phyloP scores from a whole-genome alignment of 257 asterid genomes.

The Hygrophila difformis region DNA sequence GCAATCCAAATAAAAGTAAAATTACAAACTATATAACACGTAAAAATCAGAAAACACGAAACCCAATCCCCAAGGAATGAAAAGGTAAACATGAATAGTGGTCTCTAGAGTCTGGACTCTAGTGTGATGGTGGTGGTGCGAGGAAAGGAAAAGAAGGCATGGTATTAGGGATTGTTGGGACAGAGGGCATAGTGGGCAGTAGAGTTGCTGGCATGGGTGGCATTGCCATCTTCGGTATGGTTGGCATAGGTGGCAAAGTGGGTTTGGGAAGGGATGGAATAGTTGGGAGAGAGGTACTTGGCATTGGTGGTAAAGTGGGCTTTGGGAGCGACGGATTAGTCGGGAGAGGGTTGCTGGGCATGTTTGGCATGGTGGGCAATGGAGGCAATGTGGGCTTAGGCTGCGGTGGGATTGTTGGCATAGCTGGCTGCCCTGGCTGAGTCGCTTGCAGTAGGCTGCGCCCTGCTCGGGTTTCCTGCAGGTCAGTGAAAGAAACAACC shows the following conservation, averaged over 20 bases:
- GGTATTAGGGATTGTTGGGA: conserved; percentile 17
- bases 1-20: background rate
- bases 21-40: background rate
- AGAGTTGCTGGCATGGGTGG: conserved; percentile 18
- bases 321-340: no score
- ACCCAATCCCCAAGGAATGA: background rate
- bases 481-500: conserved; percentile 14
- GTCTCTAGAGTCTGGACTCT: no score
- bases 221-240: conserved; percentile 16
- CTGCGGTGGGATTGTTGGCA: conserved; percentile 18
- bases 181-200: conserved; percentile 17
- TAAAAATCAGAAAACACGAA: background rate
- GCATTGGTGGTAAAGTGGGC: no score
- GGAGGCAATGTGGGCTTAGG: conserved; percentile 23
- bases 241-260: conserved; percentile 13
- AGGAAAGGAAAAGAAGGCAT: conserved; percentile 18
- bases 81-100: no score
- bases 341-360: no score
- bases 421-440: conserved; percentile 12
- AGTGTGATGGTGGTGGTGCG: conserved; percentile 14
- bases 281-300: background rate
- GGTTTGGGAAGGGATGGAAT: background rate
- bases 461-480: conserved; percentile 14
- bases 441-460: conserved; percentile 25
- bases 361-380: conserved; percentile 10